A percentile compares a stretch with the other conserved stretches of the same genome.
Evolutionary conservation across 129 eudicot species (phyloP).

Genomic region (Flaveria sonorensis): DNA sequence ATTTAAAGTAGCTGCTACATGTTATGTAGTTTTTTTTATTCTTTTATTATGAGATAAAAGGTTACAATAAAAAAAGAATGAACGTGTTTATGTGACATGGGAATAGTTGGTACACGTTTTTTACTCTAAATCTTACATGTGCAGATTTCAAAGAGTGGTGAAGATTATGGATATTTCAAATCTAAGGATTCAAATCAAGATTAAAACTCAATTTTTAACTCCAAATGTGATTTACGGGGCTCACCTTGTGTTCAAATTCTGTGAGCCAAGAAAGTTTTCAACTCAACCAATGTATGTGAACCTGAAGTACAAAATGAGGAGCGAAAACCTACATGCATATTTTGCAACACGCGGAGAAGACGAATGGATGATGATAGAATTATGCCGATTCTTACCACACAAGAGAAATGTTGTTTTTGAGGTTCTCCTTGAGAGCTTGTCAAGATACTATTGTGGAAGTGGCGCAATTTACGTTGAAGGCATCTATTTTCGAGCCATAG

Average conservation of each 20-base stretch:
- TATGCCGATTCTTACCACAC: not conserved
- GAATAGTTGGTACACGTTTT: not conserved
- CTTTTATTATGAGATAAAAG: not conserved
- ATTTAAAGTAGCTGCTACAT: too few species aligned
- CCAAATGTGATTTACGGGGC: constrained; percentile 2
- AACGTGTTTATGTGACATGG: not conserved
- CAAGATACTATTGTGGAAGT: not conserved
- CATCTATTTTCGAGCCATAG: not conserved
- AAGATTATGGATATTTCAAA: not conserved
- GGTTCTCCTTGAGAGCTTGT: constrained; percentile 4
- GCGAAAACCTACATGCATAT: not conserved
- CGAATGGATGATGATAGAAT: constrained; percentile 2
- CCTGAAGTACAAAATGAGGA: constrained; percentile 8
- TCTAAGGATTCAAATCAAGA: not conserved
- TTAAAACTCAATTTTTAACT: not conserved
- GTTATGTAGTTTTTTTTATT: too few species aligned
- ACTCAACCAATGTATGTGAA: not conserved
- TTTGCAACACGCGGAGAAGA: not conserved
- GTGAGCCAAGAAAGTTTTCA: not conserved
- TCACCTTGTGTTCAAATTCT: constrained; percentile 1
- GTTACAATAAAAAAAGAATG: too few species aligned
- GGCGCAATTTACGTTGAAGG: constrained; percentile 1
- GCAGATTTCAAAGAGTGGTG: not conserved
- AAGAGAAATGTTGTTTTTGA: not conserved
- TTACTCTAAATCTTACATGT: not conserved